These are phyloP conservation scores for Biscutella laevigata DNA, from an alignment of 441 rosid species.

Conservation along the genomic window DNA sequence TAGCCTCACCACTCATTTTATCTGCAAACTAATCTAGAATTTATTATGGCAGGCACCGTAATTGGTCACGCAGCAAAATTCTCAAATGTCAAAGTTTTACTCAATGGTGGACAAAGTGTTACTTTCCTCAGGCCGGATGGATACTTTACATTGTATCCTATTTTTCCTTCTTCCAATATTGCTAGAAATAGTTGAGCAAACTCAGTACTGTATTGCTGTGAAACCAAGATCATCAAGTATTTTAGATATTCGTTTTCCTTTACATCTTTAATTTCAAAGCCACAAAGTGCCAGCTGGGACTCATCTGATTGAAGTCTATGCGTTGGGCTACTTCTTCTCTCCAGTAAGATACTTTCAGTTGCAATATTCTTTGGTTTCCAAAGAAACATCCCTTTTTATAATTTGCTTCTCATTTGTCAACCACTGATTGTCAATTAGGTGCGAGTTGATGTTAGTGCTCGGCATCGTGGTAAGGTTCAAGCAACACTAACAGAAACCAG, in stretches of 20 bases:
- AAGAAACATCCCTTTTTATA: background rate
- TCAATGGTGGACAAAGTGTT: conserved; percentile 70
- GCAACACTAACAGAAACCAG: conserved; percentile 93
- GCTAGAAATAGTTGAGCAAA: background rate
- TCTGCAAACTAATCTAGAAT: conserved; percentile 5
- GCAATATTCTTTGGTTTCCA: background rate
- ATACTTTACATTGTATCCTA: conserved; percentile 89
- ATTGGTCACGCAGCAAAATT: conserved; percentile 55
- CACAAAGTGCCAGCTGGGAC: conserved; percentile 85
- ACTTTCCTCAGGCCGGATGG: conserved; percentile 92
- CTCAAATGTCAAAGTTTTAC: conserved; percentile 68
- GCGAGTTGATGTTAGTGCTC: conserved; percentile 93
- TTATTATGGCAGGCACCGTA: conserved; percentile 45
- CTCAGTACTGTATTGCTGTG: background rate
- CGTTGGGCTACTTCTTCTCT: conserved; percentile 82
- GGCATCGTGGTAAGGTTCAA: conserved; percentile 90
- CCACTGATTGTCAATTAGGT: conserved; percentile 39
- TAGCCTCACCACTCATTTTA: background rate
- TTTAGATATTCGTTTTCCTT: conserved; percentile 34
- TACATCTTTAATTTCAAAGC: conserved; percentile 40
- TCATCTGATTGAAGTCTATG: conserved; percentile 90
- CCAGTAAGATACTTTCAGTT: conserved; percentile 47
- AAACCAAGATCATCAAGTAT: conserved; percentile 3
- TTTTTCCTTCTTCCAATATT: background rate
- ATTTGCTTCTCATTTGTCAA: conserved; percentile 3